Conservation (phyloP, 257 asterid species). For the Solanum tarijense region DNA sequence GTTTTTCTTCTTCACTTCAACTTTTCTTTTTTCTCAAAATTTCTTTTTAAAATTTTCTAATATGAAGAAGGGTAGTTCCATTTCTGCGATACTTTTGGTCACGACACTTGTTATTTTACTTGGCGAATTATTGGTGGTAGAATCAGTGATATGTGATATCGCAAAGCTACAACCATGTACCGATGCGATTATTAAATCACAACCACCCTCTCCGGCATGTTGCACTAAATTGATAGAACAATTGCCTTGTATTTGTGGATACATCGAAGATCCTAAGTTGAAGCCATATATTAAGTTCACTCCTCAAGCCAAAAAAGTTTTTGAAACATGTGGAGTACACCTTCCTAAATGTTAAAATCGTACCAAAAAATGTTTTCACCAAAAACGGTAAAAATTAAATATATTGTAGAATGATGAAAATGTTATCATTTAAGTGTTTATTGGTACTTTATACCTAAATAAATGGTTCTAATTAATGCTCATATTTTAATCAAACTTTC, state of each 20-base stretch:
- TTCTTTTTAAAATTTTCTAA: background rate
- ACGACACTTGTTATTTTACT: background rate
- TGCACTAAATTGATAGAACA: slow-evolving; percentile 16
- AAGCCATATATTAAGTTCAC: slow-evolving; percentile 1
- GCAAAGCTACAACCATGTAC: slow-evolving; percentile 5
- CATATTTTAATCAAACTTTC: background rate
- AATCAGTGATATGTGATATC: slow-evolving; percentile 6
- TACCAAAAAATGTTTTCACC: background rate
- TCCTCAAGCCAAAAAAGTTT: slow-evolving; percentile 13
- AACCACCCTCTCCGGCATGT: slow-evolving; percentile 1
- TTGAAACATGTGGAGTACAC: slow-evolving; percentile 1
- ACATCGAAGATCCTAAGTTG: slow-evolving; percentile 3
- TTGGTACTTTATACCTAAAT: background rate
- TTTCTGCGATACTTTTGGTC: background rate
- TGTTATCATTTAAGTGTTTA: background rate
- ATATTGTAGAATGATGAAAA: background rate
- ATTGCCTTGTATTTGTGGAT: slow-evolving; percentile 22
- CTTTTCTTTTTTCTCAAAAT: no score
- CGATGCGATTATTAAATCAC: background rate
- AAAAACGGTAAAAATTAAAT: background rate
- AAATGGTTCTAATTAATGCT: background rate
- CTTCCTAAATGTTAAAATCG: background rate
- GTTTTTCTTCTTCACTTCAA: background rate
- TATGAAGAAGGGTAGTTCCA: background rate
- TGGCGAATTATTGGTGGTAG: background rate